These are phyloP conservation scores for Alternaria ethzedia DNA, from an alignment of 2,329 filamentous ascomycete genomes.

Conservation along the genomic window DNA sequence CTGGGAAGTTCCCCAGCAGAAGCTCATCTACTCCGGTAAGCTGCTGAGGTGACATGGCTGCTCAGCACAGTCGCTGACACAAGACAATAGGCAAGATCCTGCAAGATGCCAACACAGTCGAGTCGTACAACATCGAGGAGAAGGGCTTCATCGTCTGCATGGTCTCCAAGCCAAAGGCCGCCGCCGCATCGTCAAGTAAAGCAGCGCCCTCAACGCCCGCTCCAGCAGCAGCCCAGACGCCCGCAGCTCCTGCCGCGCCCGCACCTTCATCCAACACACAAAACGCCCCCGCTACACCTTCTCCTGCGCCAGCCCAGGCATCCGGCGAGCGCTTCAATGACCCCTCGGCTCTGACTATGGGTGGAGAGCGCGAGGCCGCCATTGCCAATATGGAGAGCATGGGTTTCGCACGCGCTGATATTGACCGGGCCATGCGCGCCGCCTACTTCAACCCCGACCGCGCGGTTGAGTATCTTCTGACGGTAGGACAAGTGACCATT, in stretches of 20 bases:
- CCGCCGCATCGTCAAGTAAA: slow-evolving; percentile 56
- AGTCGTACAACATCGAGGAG: slow-evolving; percentile 98
- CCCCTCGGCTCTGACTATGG: slow-evolving; percentile 84
- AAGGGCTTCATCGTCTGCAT: slow-evolving; percentile 99
- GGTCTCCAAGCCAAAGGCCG: slow-evolving; percentile 88
- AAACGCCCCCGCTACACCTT: slow-evolving; percentile 59
- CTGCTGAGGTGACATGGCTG: slow-evolving; percentile 6
- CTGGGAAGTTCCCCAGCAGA: slow-evolving; percentile 88
- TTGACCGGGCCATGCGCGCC: slow-evolving; percentile 92
- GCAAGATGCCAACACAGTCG: slow-evolving; percentile 95
- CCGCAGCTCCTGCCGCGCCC: slow-evolving; percentile 63
- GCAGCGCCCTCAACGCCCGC: slow-evolving; percentile 65
- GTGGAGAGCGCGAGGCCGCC: slow-evolving; percentile 78
- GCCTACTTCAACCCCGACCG: slow-evolving; percentile 97
- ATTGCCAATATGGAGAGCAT: slow-evolving; percentile 95
- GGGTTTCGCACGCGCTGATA: slow-evolving; percentile 89
- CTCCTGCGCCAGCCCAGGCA: slow-evolving; percentile 54
- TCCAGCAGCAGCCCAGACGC: slow-evolving; percentile 54
- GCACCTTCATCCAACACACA: slow-evolving; percentile 55
- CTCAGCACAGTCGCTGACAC: slow-evolving; percentile 35
- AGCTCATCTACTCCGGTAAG: slow-evolving; percentile 97
- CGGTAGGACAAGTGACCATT: slow-evolving; percentile 60
- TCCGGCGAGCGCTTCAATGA: slow-evolving; percentile 64
- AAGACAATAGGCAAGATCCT: slow-evolving; percentile 83
- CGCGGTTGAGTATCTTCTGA: slow-evolving; percentile 94